Conservation (phyloP, 176 grass and related monocot species). For the Triticum dicoccoides region DNA sequence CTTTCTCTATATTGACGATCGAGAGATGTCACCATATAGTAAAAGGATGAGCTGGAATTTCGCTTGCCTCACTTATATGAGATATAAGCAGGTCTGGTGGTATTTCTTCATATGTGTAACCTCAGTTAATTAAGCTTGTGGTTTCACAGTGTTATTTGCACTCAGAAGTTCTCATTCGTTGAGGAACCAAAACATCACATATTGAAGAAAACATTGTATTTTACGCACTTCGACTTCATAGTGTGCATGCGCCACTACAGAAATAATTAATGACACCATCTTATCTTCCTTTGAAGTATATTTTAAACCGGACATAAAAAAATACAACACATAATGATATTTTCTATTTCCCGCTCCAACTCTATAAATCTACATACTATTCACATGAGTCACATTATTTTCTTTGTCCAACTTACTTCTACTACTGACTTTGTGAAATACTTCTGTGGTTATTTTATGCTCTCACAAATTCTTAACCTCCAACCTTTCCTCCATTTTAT, state of each 20-base stretch:
- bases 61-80: not conserved
- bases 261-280: no score
- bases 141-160: not conserved
- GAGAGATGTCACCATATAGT: not conserved
- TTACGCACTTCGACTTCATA: not conserved
- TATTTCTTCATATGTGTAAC: not conserved
- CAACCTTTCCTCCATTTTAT: not conserved
- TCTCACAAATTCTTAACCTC: not conserved
- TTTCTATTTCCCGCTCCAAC: not conserved
- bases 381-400: not conserved
- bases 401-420: not conserved
- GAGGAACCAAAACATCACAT: not conserved
- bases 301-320: no score
- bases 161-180: not conserved
- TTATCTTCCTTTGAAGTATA: no score
- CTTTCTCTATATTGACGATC: slow-evolving; percentile 1
- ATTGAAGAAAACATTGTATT: not conserved
- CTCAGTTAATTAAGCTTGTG: not conserved
- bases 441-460: not conserved
- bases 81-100: not conserved
- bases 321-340: not conserved
- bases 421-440: not conserved
- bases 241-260: not conserved
- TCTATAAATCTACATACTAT: not conserved
- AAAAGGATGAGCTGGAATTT: slow-evolving; percentile 3